These are phyloP conservation scores for Crithidia expoeki DNA, from an alignment of 208 protist species.

Conservation along the genomic window DNA sequence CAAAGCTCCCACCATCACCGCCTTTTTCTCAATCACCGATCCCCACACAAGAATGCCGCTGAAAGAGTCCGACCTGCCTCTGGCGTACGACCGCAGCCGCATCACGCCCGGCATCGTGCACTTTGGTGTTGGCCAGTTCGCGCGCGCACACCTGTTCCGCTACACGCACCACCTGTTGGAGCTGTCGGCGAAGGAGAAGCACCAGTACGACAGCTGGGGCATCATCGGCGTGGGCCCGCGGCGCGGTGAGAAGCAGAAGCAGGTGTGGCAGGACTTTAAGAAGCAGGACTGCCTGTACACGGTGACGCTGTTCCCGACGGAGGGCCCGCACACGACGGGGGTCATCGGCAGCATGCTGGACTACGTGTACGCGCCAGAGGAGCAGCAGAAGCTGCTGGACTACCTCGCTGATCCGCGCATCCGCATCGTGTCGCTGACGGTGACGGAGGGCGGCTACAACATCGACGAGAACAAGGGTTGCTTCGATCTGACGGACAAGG, in stretches of 20 bases:
- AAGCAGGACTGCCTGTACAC: slow-evolving; percentile 51
- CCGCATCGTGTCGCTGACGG: slow-evolving; percentile 44
- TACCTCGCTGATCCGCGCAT: slow-evolving; percentile 40
- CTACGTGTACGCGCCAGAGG: slow-evolving; percentile 38
- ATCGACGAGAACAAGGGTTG: slow-evolving; percentile 41
- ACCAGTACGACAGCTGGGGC: slow-evolving; percentile 37
- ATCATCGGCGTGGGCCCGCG: slow-evolving; percentile 40
- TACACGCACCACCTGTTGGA: slow-evolving; percentile 49
- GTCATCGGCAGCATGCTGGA: slow-evolving; percentile 38
- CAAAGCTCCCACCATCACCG: too few species aligned
- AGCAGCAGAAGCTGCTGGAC: slow-evolving; percentile 30
- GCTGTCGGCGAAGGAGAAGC: slow-evolving; percentile 32
- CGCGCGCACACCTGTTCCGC: slow-evolving; percentile 40
- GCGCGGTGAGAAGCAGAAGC: slow-evolving; percentile 22
- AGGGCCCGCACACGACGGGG: slow-evolving; percentile 21
- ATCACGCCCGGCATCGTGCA: slow-evolving; percentile 42
- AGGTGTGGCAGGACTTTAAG: slow-evolving; percentile 44
- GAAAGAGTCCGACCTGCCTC: too few species aligned
- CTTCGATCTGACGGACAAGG: slow-evolving; percentile 40
- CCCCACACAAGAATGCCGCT: too few species aligned
- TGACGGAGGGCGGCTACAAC: slow-evolving; percentile 59
- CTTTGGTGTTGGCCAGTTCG: slow-evolving; percentile 49
- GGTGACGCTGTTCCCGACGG: slow-evolving; percentile 37
- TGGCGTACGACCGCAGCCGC: slow-evolving; percentile 32
- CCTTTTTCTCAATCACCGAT: too few species aligned